Conservation (phyloP, 768 basidiomycete species). For the Boletus subparvulus region DNA sequence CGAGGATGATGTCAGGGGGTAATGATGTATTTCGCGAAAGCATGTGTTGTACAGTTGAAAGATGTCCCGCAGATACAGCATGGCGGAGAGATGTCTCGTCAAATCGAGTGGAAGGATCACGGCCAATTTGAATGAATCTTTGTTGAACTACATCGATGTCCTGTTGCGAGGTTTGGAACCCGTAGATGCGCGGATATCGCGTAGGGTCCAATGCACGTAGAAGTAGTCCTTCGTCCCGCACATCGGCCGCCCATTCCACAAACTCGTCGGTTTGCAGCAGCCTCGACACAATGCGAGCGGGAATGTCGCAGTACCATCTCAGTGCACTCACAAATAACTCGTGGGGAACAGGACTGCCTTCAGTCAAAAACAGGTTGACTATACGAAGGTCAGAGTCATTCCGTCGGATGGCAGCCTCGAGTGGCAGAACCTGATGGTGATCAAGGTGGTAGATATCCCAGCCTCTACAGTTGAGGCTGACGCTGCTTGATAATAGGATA, state of each 20-base stretch:
- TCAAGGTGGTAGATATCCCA: background rate
- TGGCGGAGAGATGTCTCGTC: background rate
- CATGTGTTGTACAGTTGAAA: background rate
- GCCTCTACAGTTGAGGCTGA: background rate
- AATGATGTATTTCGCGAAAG: background rate
- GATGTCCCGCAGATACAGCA: conserved; percentile 4
- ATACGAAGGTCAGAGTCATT: background rate
- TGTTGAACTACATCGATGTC: background rate
- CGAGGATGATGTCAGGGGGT: conserved; percentile 5
- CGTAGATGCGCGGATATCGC: background rate
- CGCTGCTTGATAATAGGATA: background rate
- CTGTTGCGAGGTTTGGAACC: background rate
- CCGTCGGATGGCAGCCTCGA: background rate
- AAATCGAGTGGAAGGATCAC: background rate
- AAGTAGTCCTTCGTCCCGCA: background rate
- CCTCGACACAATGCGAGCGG: background rate
- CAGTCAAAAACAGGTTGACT: background rate
- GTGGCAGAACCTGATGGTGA: background rate
- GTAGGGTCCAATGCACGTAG: background rate
- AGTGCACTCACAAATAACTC: background rate
- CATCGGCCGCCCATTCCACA: conserved; percentile 3
- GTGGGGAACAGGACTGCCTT: background rate
- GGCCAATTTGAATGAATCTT: conserved; percentile 9
- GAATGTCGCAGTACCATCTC: fast-evolving
- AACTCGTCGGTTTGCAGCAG: conserved; percentile 10